Evolutionary conservation across 2,329 filamentous ascomycete genomes (phyloP).

Genomic region (Paramyrothecium roridum): DNA sequence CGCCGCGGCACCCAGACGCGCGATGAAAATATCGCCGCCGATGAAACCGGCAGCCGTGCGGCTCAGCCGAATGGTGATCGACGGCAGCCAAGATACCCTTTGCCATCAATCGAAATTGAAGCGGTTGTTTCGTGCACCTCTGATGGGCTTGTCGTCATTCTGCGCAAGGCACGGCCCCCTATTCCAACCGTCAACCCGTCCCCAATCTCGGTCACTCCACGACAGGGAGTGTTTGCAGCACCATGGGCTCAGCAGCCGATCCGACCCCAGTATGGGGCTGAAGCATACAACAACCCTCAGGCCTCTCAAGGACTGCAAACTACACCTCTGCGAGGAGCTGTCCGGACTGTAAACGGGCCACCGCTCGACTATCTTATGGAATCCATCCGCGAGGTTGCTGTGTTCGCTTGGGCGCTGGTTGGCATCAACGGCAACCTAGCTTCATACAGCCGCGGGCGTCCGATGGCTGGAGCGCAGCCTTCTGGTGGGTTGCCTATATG

Average conservation of each 20-base stretch:
- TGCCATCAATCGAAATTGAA: slow-evolving; percentile 67
- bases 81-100: slow-evolving; percentile 10
- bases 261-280: slow-evolving; percentile 32
- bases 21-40: background rate
- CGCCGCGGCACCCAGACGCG: background rate
- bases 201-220: slow-evolving; percentile 38
- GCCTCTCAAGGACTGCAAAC: slow-evolving; percentile 27
- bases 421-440: slow-evolving; percentile 77
- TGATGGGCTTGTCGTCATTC: slow-evolving; percentile 78
- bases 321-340: slow-evolving; percentile 39
- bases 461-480: slow-evolving; percentile 62
- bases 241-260: slow-evolving; percentile 74
- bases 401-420: slow-evolving; percentile 82
- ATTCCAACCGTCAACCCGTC: slow-evolving; percentile 57
- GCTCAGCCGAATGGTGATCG: background rate
- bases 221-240: slow-evolving; percentile 71
- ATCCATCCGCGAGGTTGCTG: slow-evolving; percentile 77
- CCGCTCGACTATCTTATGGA: slow-evolving; percentile 66
- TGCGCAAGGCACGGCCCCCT: slow-evolving; percentile 69
- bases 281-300: slow-evolving; percentile 29
- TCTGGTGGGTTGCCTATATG: slow-evolving; percentile 20
- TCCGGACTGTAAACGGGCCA: slow-evolving; percentile 49
- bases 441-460: slow-evolving; percentile 58
- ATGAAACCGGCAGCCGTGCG: background rate
- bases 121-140: slow-evolving; percentile 91